Conservation (phyloP, 2,329 filamentous ascomycete species). For the Tolypocladium pustulatum region DNA sequence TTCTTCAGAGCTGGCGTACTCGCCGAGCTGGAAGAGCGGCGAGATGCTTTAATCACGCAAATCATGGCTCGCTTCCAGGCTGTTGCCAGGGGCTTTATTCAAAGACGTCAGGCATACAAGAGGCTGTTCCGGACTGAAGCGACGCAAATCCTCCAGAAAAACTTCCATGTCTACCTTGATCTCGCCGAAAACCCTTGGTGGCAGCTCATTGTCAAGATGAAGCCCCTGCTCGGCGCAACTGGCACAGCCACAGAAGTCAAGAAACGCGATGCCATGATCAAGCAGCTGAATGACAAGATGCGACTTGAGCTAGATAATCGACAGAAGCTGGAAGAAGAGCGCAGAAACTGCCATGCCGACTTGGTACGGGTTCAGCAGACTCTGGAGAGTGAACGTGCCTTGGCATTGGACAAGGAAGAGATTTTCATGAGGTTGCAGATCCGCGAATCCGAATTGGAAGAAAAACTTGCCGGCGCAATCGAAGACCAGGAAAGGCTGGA, state of each 20-base stretch:
- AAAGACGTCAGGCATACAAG: slow-evolving; percentile 83
- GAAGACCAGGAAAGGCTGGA: slow-evolving; percentile 92
- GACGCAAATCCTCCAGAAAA: slow-evolving; percentile 86
- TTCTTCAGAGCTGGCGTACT: slow-evolving; percentile 96
- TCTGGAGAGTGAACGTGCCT: slow-evolving; percentile 87
- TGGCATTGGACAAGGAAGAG: slow-evolving; percentile 95
- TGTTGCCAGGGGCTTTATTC: slow-evolving; percentile 78
- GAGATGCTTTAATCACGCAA: slow-evolving; percentile 82
- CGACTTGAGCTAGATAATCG: slow-evolving; percentile 63
- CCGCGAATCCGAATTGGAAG: slow-evolving; percentile 83
- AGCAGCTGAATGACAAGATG: slow-evolving; percentile 76
- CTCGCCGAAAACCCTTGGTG: slow-evolving; percentile 95
- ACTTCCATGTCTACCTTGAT: slow-evolving; percentile 85
- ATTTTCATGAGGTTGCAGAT: slow-evolving; percentile 94
- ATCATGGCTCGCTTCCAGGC: slow-evolving; percentile 94
- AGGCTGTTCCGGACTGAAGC: slow-evolving; percentile 90
- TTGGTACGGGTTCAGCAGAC: slow-evolving; percentile 86
- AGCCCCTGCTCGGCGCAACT: slow-evolving; percentile 84
- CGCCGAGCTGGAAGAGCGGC: slow-evolving; percentile 91
- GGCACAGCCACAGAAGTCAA: slow-evolving; percentile 89
- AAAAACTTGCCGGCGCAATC: slow-evolving; percentile 84
- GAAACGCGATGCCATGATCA: slow-evolving; percentile 88
- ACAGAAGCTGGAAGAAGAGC: slow-evolving; percentile 79
- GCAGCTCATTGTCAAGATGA: slow-evolving; percentile 91
- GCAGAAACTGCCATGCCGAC: slow-evolving; percentile 76